A percentile compares a stretch with the other conserved stretches of the same genome.
phyloP scores from a whole-genome alignment of 1,284 basidiomycete genomes.

The Cutaneotrichosporon dermatis region DNA sequence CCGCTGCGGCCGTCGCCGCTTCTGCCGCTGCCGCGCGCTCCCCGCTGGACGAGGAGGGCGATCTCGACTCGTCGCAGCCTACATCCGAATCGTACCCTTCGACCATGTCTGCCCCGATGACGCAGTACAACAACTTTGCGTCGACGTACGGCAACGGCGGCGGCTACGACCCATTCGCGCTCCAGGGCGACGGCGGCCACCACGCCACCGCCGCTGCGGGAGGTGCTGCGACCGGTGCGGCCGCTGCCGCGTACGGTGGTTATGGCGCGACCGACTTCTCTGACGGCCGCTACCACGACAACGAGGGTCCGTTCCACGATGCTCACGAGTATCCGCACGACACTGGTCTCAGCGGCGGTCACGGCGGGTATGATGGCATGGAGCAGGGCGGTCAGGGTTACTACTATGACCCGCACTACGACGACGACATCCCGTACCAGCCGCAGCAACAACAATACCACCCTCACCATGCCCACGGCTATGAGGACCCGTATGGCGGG shows the following conservation, averaged over 20 bases:
- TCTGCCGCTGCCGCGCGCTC: constrained; percentile 38
- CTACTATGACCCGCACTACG: constrained; percentile 21
- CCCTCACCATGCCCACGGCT: background rate
- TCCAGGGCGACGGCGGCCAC: constrained; percentile 17
- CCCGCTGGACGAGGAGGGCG: constrained; percentile 49
- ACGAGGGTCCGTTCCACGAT: constrained; percentile 13
- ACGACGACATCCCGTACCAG: constrained; percentile 19
- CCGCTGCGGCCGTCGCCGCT: constrained; percentile 49
- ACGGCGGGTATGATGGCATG: constrained; percentile 45
- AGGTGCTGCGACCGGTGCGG: constrained; percentile 22
- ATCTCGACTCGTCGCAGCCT: constrained; percentile 29
- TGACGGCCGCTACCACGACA: constrained; percentile 11
- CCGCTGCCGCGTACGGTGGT: constrained; percentile 9
- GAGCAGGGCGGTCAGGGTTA: background rate
- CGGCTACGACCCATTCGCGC: constrained; percentile 45
- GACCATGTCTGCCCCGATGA: constrained; percentile 44
- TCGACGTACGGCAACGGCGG: constrained; percentile 37
- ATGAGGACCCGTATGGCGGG: constrained; percentile 23
- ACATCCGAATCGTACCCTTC: constrained; percentile 43
- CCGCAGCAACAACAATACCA: background rate
- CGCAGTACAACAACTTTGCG: constrained; percentile 46
- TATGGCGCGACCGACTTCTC: constrained; percentile 7
- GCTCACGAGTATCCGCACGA: constrained; percentile 1
- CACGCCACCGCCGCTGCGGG: constrained; percentile 9
- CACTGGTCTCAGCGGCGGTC: constrained; percentile 5